Evolutionary conservation across 2,329 filamentous ascomycete species (phyloP).

Genomic region (Diaporthe sp.): DNA sequence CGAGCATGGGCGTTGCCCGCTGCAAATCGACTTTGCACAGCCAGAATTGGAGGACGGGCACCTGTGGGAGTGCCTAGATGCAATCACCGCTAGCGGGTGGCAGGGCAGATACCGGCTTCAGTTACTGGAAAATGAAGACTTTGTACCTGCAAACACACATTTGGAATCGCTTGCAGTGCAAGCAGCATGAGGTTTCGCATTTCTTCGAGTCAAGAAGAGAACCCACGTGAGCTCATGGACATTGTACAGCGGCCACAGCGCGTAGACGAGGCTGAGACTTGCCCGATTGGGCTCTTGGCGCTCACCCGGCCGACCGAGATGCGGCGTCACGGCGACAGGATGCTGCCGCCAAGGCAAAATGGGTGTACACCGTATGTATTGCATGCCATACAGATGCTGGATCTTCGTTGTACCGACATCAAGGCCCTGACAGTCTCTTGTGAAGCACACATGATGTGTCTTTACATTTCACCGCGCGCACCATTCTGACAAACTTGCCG

Average conservation of each 20-base stretch:
- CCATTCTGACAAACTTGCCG: no score
- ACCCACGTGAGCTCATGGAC: not conserved
- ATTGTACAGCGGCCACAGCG: no score
- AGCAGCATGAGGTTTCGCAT: not conserved
- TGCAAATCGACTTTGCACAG: no score
- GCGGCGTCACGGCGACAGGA: not conserved
- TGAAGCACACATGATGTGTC: no score
- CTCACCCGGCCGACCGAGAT: not conserved
- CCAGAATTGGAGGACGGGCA: no score
- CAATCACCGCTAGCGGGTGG: no score
- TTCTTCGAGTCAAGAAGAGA: not conserved
- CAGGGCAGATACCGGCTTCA: no score
- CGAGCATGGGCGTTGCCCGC: not conserved
- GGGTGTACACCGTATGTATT: no score
- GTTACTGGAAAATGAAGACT: not conserved
- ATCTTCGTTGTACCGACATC: no score
- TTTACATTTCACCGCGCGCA: no score
- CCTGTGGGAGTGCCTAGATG: not conserved
- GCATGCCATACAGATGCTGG: no score
- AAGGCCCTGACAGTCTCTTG: no score
- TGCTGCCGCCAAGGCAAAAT: not conserved
- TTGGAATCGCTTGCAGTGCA: not conserved
- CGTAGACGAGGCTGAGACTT: not conserved
- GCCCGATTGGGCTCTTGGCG: slow-evolving; percentile 9
- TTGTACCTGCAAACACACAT: not conserved